Percentiles rank a stretch among this genome's conserved stretches.
phyloP scores from a whole-genome alignment of 2,329 filamentous ascomycete genomes.

The Didymella arachidicola region DNA sequence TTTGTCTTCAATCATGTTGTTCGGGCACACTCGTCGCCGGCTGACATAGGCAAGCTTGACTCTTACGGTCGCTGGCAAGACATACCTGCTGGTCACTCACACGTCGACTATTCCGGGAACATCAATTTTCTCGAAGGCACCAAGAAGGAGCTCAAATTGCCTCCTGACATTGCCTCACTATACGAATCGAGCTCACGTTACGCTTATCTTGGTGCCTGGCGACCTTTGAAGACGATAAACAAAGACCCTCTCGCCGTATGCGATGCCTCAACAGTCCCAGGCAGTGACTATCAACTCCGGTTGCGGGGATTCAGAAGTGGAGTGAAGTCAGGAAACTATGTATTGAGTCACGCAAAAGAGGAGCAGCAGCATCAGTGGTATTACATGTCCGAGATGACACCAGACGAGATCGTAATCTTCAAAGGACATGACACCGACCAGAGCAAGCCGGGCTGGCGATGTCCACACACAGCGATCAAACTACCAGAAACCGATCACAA shows the following conservation, averaged over 20 bases:
- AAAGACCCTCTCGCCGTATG: constrained; percentile 41
- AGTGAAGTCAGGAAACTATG: constrained; percentile 29
- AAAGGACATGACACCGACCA: constrained; percentile 37
- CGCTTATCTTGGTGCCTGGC: constrained; percentile 44
- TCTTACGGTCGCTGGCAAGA: constrained; percentile 54
- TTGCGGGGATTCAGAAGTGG: constrained; percentile 28
- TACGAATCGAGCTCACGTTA: constrained; percentile 26
- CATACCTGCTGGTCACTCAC: constrained; percentile 31
- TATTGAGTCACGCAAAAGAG: constrained; percentile 24
- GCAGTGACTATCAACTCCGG: constrained; percentile 29
- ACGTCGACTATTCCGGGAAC: constrained; percentile 32
- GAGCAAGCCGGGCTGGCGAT: constrained; percentile 30
- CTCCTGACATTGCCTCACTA: constrained; percentile 13
- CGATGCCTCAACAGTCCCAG: constrained; percentile 27
- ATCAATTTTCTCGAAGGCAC: constrained; percentile 22
- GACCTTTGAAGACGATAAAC: constrained; percentile 33
- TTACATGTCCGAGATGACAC: constrained; percentile 36
- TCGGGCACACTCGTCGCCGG: constrained; percentile 57
- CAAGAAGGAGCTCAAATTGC: constrained; percentile 27
- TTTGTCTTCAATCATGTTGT: constrained; percentile 51
- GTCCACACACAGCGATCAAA: constrained; percentile 39
- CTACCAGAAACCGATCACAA: constrained; percentile 24
- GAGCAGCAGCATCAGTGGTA: constrained; percentile 37
- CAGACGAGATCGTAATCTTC: constrained; percentile 36
- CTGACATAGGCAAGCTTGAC: constrained; percentile 53